phyloP scores from a whole-genome alignment of 805 yeast genomes.

The Yamadazyma nakazawae region DNA sequence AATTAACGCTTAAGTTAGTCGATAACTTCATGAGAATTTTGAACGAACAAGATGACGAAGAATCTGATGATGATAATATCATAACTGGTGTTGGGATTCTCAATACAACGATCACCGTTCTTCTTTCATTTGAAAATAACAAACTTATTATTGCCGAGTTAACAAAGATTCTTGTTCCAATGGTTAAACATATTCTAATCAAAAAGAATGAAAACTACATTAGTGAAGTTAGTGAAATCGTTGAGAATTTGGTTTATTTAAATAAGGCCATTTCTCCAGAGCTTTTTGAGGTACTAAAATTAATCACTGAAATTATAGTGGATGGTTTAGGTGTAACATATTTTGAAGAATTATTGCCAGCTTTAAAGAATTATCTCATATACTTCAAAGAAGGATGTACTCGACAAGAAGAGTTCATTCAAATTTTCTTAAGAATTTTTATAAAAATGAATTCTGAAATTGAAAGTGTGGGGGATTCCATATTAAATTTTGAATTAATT shows the following conservation, averaged over 20 bases:
- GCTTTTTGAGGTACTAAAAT: conserved; percentile 71
- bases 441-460: conserved; percentile 46
- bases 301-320: conserved; percentile 32
- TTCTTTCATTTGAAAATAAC: conserved; percentile 80
- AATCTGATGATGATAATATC: conserved; percentile 56
- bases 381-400: conserved; percentile 17
- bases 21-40: conserved; percentile 57
- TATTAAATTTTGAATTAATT: conserved; percentile 58
- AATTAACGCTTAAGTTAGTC: conserved; percentile 53
- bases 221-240: conserved; percentile 71
- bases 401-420: conserved; percentile 29
- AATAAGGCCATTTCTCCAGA: conserved; percentile 48
- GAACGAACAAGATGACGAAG: conserved; percentile 25
- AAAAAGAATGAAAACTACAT: conserved; percentile 70
- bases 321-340: conserved; percentile 53
- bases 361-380: conserved; percentile 70
- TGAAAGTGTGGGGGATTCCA: conserved; percentile 54
- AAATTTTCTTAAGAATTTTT: conserved; percentile 42
- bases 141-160: conserved; percentile 58
- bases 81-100: conserved; percentile 80
- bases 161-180: conserved; percentile 67
- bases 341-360: conserved; percentile 71
- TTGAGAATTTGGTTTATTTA: conserved; percentile 46
- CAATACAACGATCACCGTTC: conserved; percentile 77
- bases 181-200: conserved; percentile 61